Evolutionary conservation across 768 basidiomycete genomes (phyloP).

Genomic region (Tylopilus balloui): DNA sequence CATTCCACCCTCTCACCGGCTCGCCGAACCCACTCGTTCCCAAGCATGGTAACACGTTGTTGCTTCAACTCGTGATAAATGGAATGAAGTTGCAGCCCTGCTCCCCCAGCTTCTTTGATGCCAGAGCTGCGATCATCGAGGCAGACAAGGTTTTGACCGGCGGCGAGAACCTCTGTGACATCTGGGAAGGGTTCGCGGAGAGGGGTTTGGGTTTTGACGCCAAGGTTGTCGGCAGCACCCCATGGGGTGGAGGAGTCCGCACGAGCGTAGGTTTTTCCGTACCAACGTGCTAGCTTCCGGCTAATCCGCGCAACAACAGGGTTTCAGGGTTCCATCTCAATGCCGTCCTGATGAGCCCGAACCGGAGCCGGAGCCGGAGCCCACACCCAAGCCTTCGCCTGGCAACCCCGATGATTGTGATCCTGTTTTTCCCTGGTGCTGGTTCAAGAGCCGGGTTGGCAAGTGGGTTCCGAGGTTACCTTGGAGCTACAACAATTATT

Average conservation of each 20-base stretch:
- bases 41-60: slow-evolving; percentile 87
- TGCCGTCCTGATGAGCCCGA: slow-evolving; percentile 30
- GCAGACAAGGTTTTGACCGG: slow-evolving; percentile 88
- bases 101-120: slow-evolving; percentile 85
- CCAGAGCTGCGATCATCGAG: slow-evolving; percentile 84
- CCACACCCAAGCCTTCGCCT: slow-evolving; percentile 31
- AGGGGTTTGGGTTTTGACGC: slow-evolving; percentile 83
- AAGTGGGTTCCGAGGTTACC: slow-evolving; percentile 23
- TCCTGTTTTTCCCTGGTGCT: slow-evolving; percentile 21
- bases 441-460: slow-evolving; percentile 13
- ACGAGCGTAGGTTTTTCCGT: slow-evolving; percentile 45
- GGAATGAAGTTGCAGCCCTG: slow-evolving; percentile 97
- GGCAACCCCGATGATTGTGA: slow-evolving; percentile 33
- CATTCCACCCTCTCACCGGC: slow-evolving; percentile 29
- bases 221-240: slow-evolving; percentile 65
- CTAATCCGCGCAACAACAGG: slow-evolving; percentile 28
- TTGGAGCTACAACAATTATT: slow-evolving; percentile 23
- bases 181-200: slow-evolving; percentile 83
- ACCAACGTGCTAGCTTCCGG: not conserved
- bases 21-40: slow-evolving; percentile 57
- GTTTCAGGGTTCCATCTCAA: slow-evolving; percentile 37
- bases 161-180: slow-evolving; percentile 85
- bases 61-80: slow-evolving; percentile 78
- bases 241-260: slow-evolving; percentile 91
- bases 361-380: slow-evolving; percentile 21